A percentile compares a stretch with the other conserved stretches of the same genome.
These are phyloP conservation scores for Lentinula lateritia DNA, from an alignment of 768 basidiomycete genomes.

Conservation along the genomic window DNA sequence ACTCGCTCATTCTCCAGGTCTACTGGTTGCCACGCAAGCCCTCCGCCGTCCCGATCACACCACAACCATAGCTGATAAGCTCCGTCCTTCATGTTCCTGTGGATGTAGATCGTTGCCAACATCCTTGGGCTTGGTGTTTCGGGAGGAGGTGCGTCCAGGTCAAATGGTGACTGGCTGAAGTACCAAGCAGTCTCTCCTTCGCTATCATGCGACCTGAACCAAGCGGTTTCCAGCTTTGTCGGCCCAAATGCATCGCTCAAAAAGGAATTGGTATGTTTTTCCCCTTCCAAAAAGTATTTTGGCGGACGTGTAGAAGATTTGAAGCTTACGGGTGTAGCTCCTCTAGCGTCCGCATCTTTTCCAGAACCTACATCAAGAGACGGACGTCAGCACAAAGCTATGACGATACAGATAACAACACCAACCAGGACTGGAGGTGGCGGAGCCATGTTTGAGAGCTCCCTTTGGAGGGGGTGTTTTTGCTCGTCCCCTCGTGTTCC, in stretches of 20 bases:
- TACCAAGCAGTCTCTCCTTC: too few species aligned
- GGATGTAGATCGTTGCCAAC: not conserved
- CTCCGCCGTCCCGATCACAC: too few species aligned
- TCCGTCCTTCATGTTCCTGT: not conserved
- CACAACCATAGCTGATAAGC: not conserved
- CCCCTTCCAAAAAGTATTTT: not conserved
- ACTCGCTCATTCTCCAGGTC: too few species aligned
- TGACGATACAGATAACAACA: not conserved
- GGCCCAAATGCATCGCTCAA: not conserved
- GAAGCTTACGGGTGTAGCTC: not conserved
- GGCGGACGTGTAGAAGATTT: not conserved
- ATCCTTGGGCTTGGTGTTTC: not conserved
- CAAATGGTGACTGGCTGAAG: not conserved
- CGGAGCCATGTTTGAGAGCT: not conserved
- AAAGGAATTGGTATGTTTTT: not conserved
- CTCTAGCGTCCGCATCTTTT: not conserved
- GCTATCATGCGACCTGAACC: not conserved
- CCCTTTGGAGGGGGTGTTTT: not conserved
- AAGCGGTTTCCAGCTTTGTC: not conserved
- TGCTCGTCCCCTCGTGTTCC: not conserved
- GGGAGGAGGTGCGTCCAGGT: not conserved
- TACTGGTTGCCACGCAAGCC: too few species aligned
- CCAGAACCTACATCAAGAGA: not conserved
- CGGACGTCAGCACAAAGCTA: not conserved
- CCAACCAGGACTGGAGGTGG: not conserved